A percentile compares a stretch with the other conserved stretches of the same genome.
Evolutionary conservation across 805 yeast species (phyloP).

Genomic region (Candida glaebosa): DNA sequence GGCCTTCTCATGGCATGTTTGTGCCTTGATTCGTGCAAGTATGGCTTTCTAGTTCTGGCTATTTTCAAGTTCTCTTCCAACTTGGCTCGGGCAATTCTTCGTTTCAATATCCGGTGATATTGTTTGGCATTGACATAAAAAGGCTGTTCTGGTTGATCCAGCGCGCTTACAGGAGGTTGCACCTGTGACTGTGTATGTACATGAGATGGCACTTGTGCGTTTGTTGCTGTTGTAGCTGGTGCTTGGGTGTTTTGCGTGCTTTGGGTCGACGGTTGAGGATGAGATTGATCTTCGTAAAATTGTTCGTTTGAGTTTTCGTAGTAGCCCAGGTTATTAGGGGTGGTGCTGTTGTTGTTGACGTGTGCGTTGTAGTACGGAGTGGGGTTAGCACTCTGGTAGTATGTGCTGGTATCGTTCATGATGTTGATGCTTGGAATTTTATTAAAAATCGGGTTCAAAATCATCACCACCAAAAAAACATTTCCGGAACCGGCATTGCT

Average conservation of each 20-base stretch:
- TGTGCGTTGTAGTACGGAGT: conserved; percentile 22
- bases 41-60: conserved; percentile 88
- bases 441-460: neutral
- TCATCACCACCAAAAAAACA: neutral
- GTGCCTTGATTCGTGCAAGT: conserved; percentile 94
- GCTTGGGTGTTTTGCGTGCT: conserved; percentile 3
- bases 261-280: conserved; percentile 7
- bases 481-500: conserved; percentile 1
- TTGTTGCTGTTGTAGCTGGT: conserved; percentile 7
- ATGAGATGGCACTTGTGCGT: conserved; percentile 12
- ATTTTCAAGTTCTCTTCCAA: conserved; percentile 85
- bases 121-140: conserved; percentile 98
- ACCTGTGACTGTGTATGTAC: conserved; percentile 13
- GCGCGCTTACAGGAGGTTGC: conserved; percentile 11
- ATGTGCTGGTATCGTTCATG: conserved; percentile 18
- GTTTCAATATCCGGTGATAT: conserved; percentile 87
- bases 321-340: conserved; percentile 12
- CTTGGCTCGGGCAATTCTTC: conserved; percentile 91
- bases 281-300: conserved; percentile 5
- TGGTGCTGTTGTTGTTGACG: conserved; percentile 9
- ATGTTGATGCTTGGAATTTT: conserved; percentile 16
- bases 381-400: conserved; percentile 22
- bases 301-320: conserved; percentile 7
- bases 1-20: conserved; percentile 99
- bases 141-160: conserved; percentile 64